phyloP scores from a whole-genome alignment of 148 eudicot genomes.

The Rhododendron mucronatum region DNA sequence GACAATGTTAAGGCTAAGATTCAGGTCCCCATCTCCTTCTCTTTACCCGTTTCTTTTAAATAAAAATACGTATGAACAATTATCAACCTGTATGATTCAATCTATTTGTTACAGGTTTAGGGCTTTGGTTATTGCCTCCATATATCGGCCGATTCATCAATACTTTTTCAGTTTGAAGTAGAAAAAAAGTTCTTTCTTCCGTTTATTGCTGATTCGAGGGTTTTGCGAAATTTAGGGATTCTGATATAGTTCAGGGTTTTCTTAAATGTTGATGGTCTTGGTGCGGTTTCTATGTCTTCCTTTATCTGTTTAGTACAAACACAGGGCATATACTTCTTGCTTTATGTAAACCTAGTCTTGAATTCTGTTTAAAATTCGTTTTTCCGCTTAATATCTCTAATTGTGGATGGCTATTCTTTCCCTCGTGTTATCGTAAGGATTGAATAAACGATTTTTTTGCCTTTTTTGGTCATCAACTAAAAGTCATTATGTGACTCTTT shows the following conservation, averaged over 20 bases:
- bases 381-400: neutral
- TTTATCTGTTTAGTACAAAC: neutral
- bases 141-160: neutral
- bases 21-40: constrained; percentile 6
- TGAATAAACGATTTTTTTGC: neutral
- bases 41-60: neutral
- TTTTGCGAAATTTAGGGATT: neutral
- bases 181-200: neutral
- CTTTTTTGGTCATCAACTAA: neutral
- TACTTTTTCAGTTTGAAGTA: neutral
- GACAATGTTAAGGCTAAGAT: constrained; percentile 19
- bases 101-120: neutral
- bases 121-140: neutral
- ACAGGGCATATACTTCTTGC: neutral
- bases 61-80: neutral
- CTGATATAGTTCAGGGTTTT: neutral
- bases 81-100: neutral
- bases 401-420: neutral
- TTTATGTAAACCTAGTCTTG: neutral
- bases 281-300: neutral
- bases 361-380: neutral
- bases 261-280: neutral
- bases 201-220: neutral
- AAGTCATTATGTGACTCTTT: neutral
- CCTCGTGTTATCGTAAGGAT: neutral